Percentiles rank a stretch among this genome's conserved stretches.
phyloP scores from a whole-genome alignment of 345 rosid genomes.

The Arabidopsis thaliana region TAIR10.1 NC_003075.7:15505501-15506000 shows the following conservation, averaged over 20 bases:
- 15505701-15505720: constrained; percentile 93
- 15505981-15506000: constrained; percentile 83
- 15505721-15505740: constrained; percentile 94
- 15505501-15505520: constrained; percentile 66
- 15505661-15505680: constrained; percentile 91
- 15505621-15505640: constrained; percentile 87
- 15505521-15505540: constrained; percentile 70
- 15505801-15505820: constrained; percentile 52
- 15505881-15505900: constrained; percentile 91
- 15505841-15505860: constrained; percentile 43
- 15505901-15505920: constrained; percentile 73
- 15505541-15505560: constrained; percentile 90
- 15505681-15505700: constrained; percentile 96
- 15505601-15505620: constrained; percentile 84
- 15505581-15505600: constrained; percentile 99
- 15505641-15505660: constrained; percentile 84
- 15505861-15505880: constrained; percentile 46
- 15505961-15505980: constrained; percentile 79
- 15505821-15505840: constrained; percentile 48
- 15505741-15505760: constrained; percentile 84
- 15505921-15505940: constrained; percentile 73
- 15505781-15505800: constrained; percentile 50
- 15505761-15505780: constrained; percentile 79
- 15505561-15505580: constrained; percentile 94
- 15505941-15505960: constrained; percentile 58